Base-by-base conservation (phyloP, 2,329 filamentous ascomycete genomes). In the Calonectria pteridis region DNA sequence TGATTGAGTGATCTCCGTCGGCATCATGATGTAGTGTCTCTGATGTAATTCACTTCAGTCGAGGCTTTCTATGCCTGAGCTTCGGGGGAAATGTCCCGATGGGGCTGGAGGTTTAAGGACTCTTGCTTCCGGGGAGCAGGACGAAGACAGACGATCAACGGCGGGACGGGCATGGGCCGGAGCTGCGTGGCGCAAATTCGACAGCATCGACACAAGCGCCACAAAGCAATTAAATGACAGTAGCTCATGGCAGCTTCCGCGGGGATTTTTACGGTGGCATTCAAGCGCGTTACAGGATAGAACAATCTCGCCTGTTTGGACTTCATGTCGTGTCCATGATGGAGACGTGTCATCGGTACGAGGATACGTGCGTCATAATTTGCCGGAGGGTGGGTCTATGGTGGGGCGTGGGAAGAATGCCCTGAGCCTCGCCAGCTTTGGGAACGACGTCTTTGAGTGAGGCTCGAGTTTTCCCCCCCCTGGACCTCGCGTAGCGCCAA, bases 281-380 rank as follows among this genome's bases (percentile, higher is more conserved):
- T 14, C 6, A 62, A 26, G 35, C 33, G 55, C 33, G 37, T 62
- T 62, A 37, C 29, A 55, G 29, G 51, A 64, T 49, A 40, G 43
- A 64, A 31, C 64, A 51, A 67, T 67, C 23, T 50, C 37, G 59
- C 37, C 40, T 49, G 59, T 46, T 49, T 33, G 59, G 18, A 5
- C 26, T 43, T 64, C 26, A 64, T 62, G 31, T 50, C 51, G 62
- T 51, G 62, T 71, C 53, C 43, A 69, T 37, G 16, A 35, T 55
- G 28, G 59, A 28, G 53, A 66, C 33, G 50, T 40, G 62, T 46
- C 23, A 26, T 40, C n/a, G 55, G 43, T 68, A 53, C 65, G 35
- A 63, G 74, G 46, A 43, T n/a, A 35, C 64, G 72, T 78, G 75
- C 76, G 73, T 80, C 78, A 80, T 78, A 75, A 77, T 71, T 70